phyloP scores from a whole-genome alignment of 768 basidiomycete species.

The Daedaleopsis nitida region DNA sequence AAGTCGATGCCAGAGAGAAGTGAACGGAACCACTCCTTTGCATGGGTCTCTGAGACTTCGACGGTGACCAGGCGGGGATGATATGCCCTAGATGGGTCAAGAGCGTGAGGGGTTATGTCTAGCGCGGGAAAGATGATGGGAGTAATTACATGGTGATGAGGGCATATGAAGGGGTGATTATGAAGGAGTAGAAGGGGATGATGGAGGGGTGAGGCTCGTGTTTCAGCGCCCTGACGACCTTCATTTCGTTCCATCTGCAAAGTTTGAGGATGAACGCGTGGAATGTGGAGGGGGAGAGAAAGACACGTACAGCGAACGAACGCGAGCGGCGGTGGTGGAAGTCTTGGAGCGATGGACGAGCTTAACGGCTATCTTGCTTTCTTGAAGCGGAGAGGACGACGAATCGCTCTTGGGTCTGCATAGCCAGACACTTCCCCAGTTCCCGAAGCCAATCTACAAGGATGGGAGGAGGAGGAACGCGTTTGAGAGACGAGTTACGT shows the following conservation, averaged over 20 bases:
- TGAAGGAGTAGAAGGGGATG: slow-evolving; percentile 91
- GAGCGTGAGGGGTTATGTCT: neutral
- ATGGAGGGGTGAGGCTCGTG: slow-evolving; percentile 88
- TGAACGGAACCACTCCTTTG: slow-evolving; percentile 79
- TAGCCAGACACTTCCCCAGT: slow-evolving; percentile 92
- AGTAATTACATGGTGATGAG: slow-evolving; percentile 83
- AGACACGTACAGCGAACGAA: slow-evolving; percentile 74
- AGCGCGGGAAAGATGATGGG: neutral
- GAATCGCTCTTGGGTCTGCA: slow-evolving; percentile 58
- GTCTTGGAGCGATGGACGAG: slow-evolving; percentile 85
- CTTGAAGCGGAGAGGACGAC: slow-evolving; percentile 40
- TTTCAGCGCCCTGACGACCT: slow-evolving; percentile 85
- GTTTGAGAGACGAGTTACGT: slow-evolving; percentile 1
- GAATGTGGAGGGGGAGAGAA: neutral
- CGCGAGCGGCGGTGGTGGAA: slow-evolving; percentile 85
- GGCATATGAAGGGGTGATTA: slow-evolving; percentile 89
- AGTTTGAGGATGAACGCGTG: neutral
- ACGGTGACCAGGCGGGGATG: slow-evolving; percentile 88
- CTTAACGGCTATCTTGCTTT: slow-evolving; percentile 81
- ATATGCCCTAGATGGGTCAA: slow-evolving; percentile 61
- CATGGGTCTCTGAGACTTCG: slow-evolving; percentile 77
- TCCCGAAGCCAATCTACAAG: slow-evolving; percentile 80
- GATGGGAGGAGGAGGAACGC: slow-evolving; percentile 1
- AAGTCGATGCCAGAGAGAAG: slow-evolving; percentile 84
- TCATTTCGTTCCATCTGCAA: slow-evolving; percentile 95